These are phyloP conservation scores for Microdochium paspali DNA, from an alignment of 2,329 filamentous ascomycete genomes.

Conservation along the genomic window DNA sequence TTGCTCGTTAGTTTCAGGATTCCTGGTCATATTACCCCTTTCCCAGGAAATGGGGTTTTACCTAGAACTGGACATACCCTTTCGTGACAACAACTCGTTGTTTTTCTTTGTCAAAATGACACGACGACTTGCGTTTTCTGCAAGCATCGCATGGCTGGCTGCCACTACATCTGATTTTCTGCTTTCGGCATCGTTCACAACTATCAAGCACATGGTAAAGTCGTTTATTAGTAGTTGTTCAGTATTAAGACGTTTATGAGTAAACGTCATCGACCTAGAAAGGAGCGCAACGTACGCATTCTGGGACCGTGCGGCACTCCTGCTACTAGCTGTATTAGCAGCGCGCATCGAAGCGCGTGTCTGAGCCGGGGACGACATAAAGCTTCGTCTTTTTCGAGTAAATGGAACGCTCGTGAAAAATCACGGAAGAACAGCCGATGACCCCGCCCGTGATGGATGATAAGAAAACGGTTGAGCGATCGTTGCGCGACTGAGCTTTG, in stretches of 20 bases:
- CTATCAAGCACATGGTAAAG: slow-evolving; percentile 13
- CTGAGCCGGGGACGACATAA: background rate
- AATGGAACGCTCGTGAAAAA: background rate
- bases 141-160: slow-evolving; percentile 31
- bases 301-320: slow-evolving; percentile 3
- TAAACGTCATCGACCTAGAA: too few species aligned
- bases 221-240: too few species aligned
- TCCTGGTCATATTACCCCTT: too few species aligned
- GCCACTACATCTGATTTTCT: slow-evolving; percentile 35
- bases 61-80: too few species aligned
- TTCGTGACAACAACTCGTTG: slow-evolving; percentile 38
- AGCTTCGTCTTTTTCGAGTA: background rate
- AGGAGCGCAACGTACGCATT: slow-evolving; percentile 7
- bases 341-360: background rate
- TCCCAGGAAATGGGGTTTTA: too few species aligned
- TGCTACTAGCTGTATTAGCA: background rate
- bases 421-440: background rate
- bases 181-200: slow-evolving; percentile 31
- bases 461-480: too few species aligned
- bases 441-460: background rate
- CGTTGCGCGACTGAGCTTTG: too few species aligned
- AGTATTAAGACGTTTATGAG: too few species aligned
- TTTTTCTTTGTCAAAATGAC: slow-evolving; percentile 33
- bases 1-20: too few species aligned
- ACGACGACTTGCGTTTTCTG: slow-evolving; percentile 28